These are phyloP conservation scores for Paecilomyces variotii DNA, from an alignment of 2,329 filamentous ascomycete species.

Conservation along the genomic window DNA sequence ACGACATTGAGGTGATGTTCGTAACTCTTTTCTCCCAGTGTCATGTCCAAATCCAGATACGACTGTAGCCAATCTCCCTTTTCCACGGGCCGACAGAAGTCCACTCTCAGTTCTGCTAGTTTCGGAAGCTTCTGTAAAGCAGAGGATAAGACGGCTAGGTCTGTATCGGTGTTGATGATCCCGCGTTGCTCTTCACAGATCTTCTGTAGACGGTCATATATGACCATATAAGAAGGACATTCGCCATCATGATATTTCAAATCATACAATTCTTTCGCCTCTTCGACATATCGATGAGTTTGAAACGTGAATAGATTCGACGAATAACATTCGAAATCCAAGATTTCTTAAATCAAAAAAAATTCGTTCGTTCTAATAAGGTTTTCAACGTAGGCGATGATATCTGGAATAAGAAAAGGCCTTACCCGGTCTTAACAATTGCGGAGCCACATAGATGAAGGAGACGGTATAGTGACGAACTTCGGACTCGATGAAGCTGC, in stretches of 20 bases:
- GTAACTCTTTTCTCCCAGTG: background rate
- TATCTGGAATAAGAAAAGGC: background rate
- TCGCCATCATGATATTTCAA: background rate
- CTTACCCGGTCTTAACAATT: background rate
- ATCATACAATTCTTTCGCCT: slow-evolving; percentile 1
- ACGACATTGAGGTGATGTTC: background rate
- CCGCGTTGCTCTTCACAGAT: background rate
- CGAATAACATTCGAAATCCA: background rate
- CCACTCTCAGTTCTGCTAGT: background rate
- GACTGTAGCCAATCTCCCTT: background rate
- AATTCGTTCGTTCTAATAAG: background rate
- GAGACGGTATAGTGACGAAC: background rate
- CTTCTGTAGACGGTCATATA: background rate
- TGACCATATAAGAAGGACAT: slow-evolving; percentile 1
- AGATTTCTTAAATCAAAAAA: background rate
- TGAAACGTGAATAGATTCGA: background rate
- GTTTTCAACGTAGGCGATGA: background rate
- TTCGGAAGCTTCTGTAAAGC: background rate
- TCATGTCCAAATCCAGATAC: slow-evolving; percentile 1
- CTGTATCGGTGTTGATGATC: background rate
- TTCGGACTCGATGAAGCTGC: background rate
- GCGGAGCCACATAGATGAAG: background rate
- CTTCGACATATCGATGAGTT: slow-evolving; percentile 6
- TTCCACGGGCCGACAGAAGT: background rate
- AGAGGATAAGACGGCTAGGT: background rate